phyloP scores from a whole-genome alignment of 257 asterid genomes.

The Solanum megistacrolobum region DNA sequence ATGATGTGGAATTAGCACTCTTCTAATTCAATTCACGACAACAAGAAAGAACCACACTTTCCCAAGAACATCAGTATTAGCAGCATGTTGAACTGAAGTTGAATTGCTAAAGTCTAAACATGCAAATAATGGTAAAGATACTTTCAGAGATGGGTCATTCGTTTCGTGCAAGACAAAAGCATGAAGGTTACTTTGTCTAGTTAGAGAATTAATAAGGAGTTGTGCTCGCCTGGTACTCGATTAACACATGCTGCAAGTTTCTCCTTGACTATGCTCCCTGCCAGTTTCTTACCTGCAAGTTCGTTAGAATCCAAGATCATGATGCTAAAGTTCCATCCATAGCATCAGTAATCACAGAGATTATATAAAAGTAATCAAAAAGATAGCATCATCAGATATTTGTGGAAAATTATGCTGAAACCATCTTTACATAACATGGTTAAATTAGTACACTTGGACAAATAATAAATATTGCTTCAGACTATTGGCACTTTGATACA shows the following conservation, averaged over 20 bases:
- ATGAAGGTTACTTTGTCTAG: neutral
- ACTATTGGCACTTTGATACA: neutral
- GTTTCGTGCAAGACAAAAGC: neutral
- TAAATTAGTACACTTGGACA: neutral
- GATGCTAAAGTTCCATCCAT: neutral
- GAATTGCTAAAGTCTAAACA: neutral
- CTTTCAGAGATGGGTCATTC: neutral
- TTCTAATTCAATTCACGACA: neutral
- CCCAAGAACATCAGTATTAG: neutral
- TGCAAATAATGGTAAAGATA: neutral
- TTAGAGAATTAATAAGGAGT: neutral
- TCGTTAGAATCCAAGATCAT: neutral
- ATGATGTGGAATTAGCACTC: neutral
- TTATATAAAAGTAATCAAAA: neutral
- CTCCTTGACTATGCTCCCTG: constrained; percentile 83
- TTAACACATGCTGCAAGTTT: constrained; percentile 96
- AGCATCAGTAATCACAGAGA: neutral
- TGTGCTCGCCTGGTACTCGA: constrained; percentile 60
- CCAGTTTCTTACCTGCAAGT: constrained; percentile 69
- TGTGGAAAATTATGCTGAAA: neutral
- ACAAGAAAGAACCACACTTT: neutral
- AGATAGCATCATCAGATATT: neutral
- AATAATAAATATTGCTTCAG: neutral
- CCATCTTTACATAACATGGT: neutral
- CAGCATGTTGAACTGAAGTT: neutral